Evolutionary conservation across 192 early-diverging fungal genomes (phyloP), one percentile per base, ranked within the genome.

Genomic region (Coemansia sp.): DNA sequence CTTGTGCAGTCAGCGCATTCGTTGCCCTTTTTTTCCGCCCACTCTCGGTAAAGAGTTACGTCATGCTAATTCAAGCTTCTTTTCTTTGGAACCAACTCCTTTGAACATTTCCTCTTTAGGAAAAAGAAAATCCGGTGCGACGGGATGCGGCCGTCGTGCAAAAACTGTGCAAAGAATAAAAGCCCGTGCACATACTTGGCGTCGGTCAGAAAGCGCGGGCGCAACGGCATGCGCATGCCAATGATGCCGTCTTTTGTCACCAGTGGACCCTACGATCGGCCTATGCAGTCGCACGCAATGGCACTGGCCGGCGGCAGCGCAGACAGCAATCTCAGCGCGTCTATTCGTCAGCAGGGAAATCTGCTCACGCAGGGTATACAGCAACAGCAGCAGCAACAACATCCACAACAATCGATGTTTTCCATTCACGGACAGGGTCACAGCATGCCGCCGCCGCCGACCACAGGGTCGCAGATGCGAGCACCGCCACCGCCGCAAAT

Each of bases 101-200:
- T 45, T 16, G 3, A 4, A 31, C 18, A 0, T 0, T 6, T 10
- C 1, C 18, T 49, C 16, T 54, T 46, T 71, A 73, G 81, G 56
- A 70, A 62, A 33, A 82, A 82, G 40, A 82, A 82, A 47, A 67
- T 82, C 10, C 64, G 64, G 28, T 82, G 81, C 45, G 81, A 82
- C 50, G 81, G 81, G 6, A 52, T 69, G 25, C 70, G 74, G n/a
- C 81, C 81, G 1, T 61, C 67, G 18, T 82, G 81, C 63, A 77
- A 77, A 48, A 82, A 78, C 61, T 82, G 81, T 50, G 23, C 35
- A 24, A 77, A 77, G 32, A 64, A 60, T 54, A 68, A 71, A 23
- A 64, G 51, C 31, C 49, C 52, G 12, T 82, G 81, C 54, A 64
- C 60, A 23, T 80, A 80, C 21, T n/a, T 69, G 21, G 60, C 71